Evolutionary conservation across 805 yeast genomes (phyloP).

Genomic region (Cyberlindnera sargentensis): DNA sequence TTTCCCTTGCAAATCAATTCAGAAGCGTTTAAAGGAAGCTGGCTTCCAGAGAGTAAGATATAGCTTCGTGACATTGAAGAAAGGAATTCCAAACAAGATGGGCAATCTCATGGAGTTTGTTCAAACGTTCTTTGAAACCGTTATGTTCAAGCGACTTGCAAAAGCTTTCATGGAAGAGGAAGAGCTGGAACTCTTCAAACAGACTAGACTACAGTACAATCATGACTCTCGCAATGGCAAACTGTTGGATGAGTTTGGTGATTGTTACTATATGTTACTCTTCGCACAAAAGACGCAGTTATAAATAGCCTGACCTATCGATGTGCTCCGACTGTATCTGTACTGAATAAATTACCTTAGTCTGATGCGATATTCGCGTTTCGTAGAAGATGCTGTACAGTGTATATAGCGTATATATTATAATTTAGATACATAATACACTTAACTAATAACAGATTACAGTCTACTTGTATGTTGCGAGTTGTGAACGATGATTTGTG

Average conservation of each 20-base stretch:
- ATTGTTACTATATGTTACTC: conserved; percentile 19
- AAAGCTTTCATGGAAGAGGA: conserved; percentile 7
- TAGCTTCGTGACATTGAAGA: conserved; percentile 16
- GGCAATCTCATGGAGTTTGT: conserved; percentile 21
- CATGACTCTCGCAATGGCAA: conserved; percentile 13
- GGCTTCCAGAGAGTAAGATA: conserved; percentile 18
- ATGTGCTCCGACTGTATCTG: too few species aligned
- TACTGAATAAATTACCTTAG: too few species aligned
- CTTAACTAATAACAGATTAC: too few species aligned
- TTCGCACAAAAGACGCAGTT: conserved; percentile 11
- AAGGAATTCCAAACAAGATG: conserved; percentile 16
- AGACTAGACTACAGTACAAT: conserved; percentile 16
- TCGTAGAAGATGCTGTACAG: too few species aligned
- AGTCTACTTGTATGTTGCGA: too few species aligned
- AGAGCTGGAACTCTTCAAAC: conserved; percentile 12
- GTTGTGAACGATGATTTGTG: too few species aligned
- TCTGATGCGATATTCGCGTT: too few species aligned
- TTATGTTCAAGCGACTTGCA: conserved; percentile 14
- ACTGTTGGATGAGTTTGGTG: conserved; percentile 18
- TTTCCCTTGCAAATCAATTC: conserved; percentile 18
- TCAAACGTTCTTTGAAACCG: conserved; percentile 16
- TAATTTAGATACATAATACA: too few species aligned
- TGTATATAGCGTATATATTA: too few species aligned
- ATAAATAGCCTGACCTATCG: too few species aligned
- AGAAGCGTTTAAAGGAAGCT: conserved; percentile 13